Evolutionary conservation across 768 basidiomycete species (phyloP), one percentile per base, ranked within the genome.

Genomic region (Lactarius deliciosus): DNA sequence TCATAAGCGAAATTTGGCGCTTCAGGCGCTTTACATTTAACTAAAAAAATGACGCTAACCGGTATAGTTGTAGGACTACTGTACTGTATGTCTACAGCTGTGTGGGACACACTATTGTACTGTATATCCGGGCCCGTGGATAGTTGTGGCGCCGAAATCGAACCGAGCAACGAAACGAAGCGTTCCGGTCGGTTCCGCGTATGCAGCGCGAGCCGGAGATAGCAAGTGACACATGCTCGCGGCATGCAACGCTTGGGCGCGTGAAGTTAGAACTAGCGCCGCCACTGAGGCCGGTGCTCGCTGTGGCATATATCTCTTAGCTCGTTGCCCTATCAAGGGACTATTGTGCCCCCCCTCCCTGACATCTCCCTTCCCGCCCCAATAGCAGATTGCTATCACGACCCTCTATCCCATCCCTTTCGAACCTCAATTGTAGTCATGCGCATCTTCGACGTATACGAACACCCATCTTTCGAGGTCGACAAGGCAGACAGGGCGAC

Each of bases 401-500:
- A 50, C 28, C n/a, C 22, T 28, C 40, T 25, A 43, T 36, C 55
- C 5, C 43, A 25, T 20, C 25, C 20, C n/a, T 22, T n/a, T 36
- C 34, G 28, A 47, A 34, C 45, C 38, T 18, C 28, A 40, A 60
- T n/a, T 20, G 16, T 57, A 38, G 55, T 16, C 34, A 70, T 70
- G 70, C 68, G 69, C 54, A 60, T 66, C 15, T 69, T 70, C 22
- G 70, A 65, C 64, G 47, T 69, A 11, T 70, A 70, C 68, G 70
- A 70, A 41, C 70, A 70, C 41, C 70, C 70, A n/a, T 60, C 70
- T 1, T 70, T 70, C n/a, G 64, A 70, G 40, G 20, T 58, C 20
- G 64, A 68, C 8, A 22, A 47, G 1, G 40, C 54, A 36, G 70
- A 70, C 63, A 64, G 45, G 64, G 54, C 40, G 16, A 18, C 61